Evolutionary conservation across 495 filamentous ascomycete species (phyloP), one percentile per base, ranked within the genome.

Genomic region (Hypoxylon perforatum): DNA sequence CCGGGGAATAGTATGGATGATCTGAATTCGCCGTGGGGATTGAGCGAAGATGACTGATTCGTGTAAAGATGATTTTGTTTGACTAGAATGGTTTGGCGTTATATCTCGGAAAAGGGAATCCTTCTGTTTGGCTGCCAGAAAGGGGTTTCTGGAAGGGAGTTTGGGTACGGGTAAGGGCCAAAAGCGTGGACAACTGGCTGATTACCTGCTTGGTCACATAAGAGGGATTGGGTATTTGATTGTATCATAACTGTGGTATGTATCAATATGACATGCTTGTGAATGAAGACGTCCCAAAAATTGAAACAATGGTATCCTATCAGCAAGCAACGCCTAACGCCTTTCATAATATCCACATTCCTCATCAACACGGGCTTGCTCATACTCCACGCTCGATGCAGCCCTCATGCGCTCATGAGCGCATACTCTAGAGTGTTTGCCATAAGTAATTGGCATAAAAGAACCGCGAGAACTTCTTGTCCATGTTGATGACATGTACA

Each of bases 381-480:
- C 49, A 48, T 42, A 41, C 44, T 17, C 54, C n/a, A 19, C n/a
- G 15, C 22, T 33, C 25, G 8, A 10, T 23, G 4, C 15, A 10
- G 22, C 39, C 35, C 25, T n/a, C n/a, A n/a, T n/a, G n/a, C n/a
- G n/a, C 14, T 42, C 3, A 3, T 42, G 4, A 2, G 15, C n/a
- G 1, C 63, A 69, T 76, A 17, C 76, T 74, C 78, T 83, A 93
- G 76, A 96, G 84, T n/a, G 84, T 91, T 71, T 90, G 86, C 95
- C 95, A 99, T 71, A 99, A 94, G 70, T 97, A 96, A 69, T 97
- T 95, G 21, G 93, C 90, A 73, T 99, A 97, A 75, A 96, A 98
- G 77, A 90, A 93, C 56, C 87, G 85, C 56, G 92, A 93, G 72
- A 97, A 93, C 77, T 94, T 97, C 48, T 90, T 86, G 71, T 97